phyloP scores from a whole-genome alignment of 1,284 basidiomycete species.

The Quambalaria eucalypti region DNA sequence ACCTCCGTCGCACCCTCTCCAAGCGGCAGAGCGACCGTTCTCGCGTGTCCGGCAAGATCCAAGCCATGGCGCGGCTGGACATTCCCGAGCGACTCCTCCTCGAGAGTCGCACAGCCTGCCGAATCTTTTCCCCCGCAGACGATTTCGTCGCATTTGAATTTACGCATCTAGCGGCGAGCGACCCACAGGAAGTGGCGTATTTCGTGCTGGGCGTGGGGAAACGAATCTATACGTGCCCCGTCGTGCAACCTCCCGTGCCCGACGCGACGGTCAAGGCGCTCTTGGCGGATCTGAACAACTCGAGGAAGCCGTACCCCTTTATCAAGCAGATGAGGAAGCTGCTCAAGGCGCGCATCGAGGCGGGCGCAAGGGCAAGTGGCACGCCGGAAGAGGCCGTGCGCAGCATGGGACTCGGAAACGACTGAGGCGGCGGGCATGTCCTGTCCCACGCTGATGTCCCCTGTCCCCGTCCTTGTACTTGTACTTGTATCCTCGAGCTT shows the following conservation, averaged over 20 bases:
- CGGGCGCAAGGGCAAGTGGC: not conserved
- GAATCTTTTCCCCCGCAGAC: slow-evolving; percentile 5
- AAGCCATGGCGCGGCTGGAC: slow-evolving; percentile 20
- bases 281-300: slow-evolving; percentile 22
- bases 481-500: not conserved
- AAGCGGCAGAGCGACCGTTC: not conserved
- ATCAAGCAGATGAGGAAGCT: slow-evolving; percentile 22
- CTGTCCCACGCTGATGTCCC: not conserved
- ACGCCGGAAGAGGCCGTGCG: not conserved
- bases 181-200: slow-evolving; percentile 24
- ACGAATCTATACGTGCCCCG: slow-evolving; percentile 13
- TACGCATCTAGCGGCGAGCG: slow-evolving; percentile 18
- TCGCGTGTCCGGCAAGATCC: slow-evolving; percentile 2
- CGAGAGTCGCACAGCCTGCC: slow-evolving; percentile 22
- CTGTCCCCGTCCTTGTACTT: not conserved
- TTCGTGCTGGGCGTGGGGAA: slow-evolving; percentile 31
- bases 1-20: not conserved
- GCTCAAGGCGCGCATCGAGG: slow-evolving; percentile 19
- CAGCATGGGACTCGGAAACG: not conserved
- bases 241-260: slow-evolving; percentile 3
- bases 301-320: slow-evolving; percentile 28
- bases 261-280: slow-evolving; percentile 4
- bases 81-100: slow-evolving; percentile 33
- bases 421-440: not conserved
- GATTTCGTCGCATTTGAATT: slow-evolving; percentile 36